Evolutionary conservation across 2,329 filamentous ascomycete genomes (phyloP).

Genomic region (Pseudocercospora fuligena): DNA sequence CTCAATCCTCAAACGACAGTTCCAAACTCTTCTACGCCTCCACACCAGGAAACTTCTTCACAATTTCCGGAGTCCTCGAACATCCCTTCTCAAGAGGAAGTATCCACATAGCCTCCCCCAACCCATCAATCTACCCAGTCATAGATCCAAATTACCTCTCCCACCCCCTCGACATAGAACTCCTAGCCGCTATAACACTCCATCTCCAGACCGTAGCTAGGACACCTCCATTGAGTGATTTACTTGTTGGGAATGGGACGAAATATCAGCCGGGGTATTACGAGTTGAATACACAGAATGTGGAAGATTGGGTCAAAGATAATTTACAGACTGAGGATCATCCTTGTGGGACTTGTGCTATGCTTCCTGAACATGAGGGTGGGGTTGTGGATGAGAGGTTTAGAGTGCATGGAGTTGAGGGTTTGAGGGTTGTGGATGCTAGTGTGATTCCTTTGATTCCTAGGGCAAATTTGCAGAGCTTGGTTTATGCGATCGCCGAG

Average conservation of each 20-base stretch:
- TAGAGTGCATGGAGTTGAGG: slow-evolving; percentile 26
- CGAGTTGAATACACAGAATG: slow-evolving; percentile 13
- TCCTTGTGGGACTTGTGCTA: slow-evolving; percentile 24
- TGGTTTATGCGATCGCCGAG: slow-evolving; percentile 33
- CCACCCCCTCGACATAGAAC: slow-evolving; percentile 55
- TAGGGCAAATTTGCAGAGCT: slow-evolving; percentile 28
- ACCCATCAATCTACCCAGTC: slow-evolving; percentile 27
- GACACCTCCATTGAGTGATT: neutral
- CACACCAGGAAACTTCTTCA: slow-evolving; percentile 51
- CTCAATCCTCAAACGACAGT: slow-evolving; percentile 32
- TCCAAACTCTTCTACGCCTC: slow-evolving; percentile 30
- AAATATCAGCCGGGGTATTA: slow-evolving; percentile 18
- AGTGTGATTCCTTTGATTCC: slow-evolving; percentile 29
- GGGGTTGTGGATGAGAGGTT: slow-evolving; percentile 31
- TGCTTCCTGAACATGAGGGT: slow-evolving; percentile 24
- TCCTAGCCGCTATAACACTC: slow-evolving; percentile 18
- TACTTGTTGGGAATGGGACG: neutral
- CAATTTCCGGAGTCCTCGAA: slow-evolving; percentile 60
- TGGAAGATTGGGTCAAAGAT: slow-evolving; percentile 19
- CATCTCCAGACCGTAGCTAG: slow-evolving; percentile 19
- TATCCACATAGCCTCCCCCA: slow-evolving; percentile 41
- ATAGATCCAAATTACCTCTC: slow-evolving; percentile 38
- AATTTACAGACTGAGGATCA: slow-evolving; percentile 21
- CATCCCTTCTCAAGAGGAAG: slow-evolving; percentile 52
- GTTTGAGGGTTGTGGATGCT: slow-evolving; percentile 32